Base-by-base conservation (phyloP, 306 rosid genomes). In the Vigna mungo region DNA sequence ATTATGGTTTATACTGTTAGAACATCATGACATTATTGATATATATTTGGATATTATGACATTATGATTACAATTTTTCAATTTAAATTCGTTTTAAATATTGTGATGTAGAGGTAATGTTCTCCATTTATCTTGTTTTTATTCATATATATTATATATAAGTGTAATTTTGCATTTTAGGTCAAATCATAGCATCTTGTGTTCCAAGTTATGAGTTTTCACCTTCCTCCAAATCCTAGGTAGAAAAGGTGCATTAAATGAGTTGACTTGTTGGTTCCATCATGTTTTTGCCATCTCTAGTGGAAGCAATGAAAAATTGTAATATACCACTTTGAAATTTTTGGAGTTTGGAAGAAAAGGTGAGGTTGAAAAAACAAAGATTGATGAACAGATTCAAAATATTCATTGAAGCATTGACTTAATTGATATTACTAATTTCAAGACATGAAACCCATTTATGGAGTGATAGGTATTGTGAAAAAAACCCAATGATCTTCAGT, bases 171-270 rank as follows among this genome's bases (percentile, higher is more conserved):
- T 8, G 46, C 15, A 55, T 41, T 55, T 55, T 55, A 55, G 61
- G 61, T 55, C 21, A 20, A 55, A 21, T 21, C 32, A 53, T 20
- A 18, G 27, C 6, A 8, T 53, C 27, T 8, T 9, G 18, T 4
- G 1, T 9, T 53, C 14, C 15, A 21, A 55, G 32, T 20, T 20
- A 55, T 2, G 61, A 55, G 61, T 9, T 55, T 55, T 55, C 16
- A 55, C 61, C 15, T 18, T 5, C 12, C 25, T 52, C 58, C 25
- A 21, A n/a, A 52, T 4, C 30, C 34, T 10, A 10, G 61, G 16
- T 55, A 55, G 59, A 53, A 53, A 36, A 36, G 25, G 69, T 63
- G 27, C 16, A 47, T 59, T 59, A 27, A 58, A 21, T 25, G 64
- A 5, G 7, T 25, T 55, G n/a, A 11, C 16, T 56, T 59, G 39